These are phyloP conservation scores for Chalara sp. DNA, from an alignment of 2,329 filamentous ascomycete genomes.

Conservation along the genomic window DNA sequence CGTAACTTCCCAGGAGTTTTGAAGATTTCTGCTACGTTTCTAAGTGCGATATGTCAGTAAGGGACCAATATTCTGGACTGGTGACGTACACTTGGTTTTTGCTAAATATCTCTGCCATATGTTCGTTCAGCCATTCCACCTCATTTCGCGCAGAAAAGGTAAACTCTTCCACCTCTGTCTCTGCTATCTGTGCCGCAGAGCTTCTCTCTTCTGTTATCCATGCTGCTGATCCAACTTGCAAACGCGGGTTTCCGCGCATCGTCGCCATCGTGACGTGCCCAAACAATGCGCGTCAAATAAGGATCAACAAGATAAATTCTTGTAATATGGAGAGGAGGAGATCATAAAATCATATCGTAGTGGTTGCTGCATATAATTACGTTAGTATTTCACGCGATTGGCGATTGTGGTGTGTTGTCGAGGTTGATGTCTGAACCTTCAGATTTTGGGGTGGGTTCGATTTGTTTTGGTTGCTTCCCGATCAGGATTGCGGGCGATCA, in stretches of 20 bases:
- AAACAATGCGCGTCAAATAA: slow-evolving; percentile 25
- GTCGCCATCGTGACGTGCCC: slow-evolving; percentile 25
- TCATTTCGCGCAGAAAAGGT: slow-evolving; percentile 88
- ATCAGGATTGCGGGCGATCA: neutral
- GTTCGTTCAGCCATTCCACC: slow-evolving; percentile 96
- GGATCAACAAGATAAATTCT: slow-evolving; percentile 2
- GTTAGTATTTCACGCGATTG: no score
- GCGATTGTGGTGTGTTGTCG: neutral
- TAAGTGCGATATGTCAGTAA: slow-evolving; percentile 29
- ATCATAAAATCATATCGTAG: slow-evolving; percentile 20
- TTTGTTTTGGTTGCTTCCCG: slow-evolving; percentile 8
- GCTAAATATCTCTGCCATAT: slow-evolving; percentile 92
- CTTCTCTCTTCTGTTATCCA: slow-evolving; percentile 85
- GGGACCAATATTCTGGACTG: no score
- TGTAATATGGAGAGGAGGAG: slow-evolving; percentile 1
- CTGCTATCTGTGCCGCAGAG: slow-evolving; percentile 67
- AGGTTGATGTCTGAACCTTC: slow-evolving; percentile 12
- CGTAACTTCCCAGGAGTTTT: slow-evolving; percentile 84
- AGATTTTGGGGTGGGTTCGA: slow-evolving; percentile 1
- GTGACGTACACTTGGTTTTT: slow-evolving; percentile 75
- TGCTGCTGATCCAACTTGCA: slow-evolving; percentile 70
- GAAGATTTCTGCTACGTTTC: slow-evolving; percentile 90
- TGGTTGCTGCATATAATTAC: neutral
- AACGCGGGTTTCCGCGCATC: slow-evolving; percentile 38
- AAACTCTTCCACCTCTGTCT: slow-evolving; percentile 87